Percentiles rank a stretch among this genome's conserved stretches.
These are phyloP conservation scores for Pythium vanterpoolii DNA, from an alignment of 352 stramenopile species.

Conservation along the genomic window DNA sequence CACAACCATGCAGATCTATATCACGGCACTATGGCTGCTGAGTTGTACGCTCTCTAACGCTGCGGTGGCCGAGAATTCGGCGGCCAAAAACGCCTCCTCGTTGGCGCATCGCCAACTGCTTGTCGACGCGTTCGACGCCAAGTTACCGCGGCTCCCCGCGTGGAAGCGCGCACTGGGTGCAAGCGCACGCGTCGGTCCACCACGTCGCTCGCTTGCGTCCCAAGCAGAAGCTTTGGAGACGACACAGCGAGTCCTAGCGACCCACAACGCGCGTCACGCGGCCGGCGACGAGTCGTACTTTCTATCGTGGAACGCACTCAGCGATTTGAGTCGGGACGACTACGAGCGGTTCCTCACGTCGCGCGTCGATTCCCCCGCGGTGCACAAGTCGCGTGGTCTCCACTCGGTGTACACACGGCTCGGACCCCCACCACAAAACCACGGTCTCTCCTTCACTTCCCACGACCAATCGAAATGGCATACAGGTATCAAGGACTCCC, in stretches of 20 bases:
- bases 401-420: constrained; percentile 23
- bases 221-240: constrained; percentile 41
- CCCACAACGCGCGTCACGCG: constrained; percentile 41
- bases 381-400: constrained; percentile 13
- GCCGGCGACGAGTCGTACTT: constrained; percentile 44
- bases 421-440: not conserved
- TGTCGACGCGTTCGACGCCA: constrained; percentile 22
- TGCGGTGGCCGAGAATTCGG: constrained; percentile 6
- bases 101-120: not conserved
- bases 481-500: constrained; percentile 17
- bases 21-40: constrained; percentile 8
- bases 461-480: constrained; percentile 18
- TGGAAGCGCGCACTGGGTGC: constrained; percentile 21
- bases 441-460: constrained; percentile 29
- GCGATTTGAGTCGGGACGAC: constrained; percentile 62
- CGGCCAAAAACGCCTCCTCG: not conserved
- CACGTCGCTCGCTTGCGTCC: constrained; percentile 36
- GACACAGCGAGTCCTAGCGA: constrained; percentile 39
- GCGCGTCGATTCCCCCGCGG: constrained; percentile 29
- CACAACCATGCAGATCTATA: constrained; percentile 11
- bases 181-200: constrained; percentile 32
- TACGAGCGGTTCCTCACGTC: constrained; percentile 59
- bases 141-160: constrained; percentile 19
- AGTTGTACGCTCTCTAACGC: constrained; percentile 5
- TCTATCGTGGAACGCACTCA: constrained; percentile 61